A percentile compares a stretch with the other conserved stretches of the same genome.
Conservation (phyloP, 192 early-diverging fungal genomes). For the Coemansia sp. region DNA sequence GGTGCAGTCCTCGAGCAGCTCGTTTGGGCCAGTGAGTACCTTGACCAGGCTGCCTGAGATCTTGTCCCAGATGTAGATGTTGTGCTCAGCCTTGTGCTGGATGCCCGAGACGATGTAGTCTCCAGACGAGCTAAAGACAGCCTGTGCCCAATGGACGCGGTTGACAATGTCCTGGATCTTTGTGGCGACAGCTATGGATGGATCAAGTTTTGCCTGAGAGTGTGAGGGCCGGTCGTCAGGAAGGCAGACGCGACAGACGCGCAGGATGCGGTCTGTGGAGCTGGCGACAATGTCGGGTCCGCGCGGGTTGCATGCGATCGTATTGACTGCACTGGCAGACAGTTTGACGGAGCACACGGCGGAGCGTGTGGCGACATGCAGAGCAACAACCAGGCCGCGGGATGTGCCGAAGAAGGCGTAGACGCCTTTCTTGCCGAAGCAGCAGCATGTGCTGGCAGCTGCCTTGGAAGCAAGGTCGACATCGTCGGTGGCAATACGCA, state of each 20-base stretch:
- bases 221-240: conserved; percentile 18
- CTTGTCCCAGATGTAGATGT: conserved; percentile 96
- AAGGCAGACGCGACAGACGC: conserved; percentile 61
- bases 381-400: conserved; percentile 47
- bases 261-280: conserved; percentile 77
- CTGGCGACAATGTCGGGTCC: conserved; percentile 75
- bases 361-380: conserved; percentile 21
- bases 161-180: conserved; percentile 94
- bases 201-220: conserved; percentile 13
- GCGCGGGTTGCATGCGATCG: conserved; percentile 43
- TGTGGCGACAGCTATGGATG: conserved; percentile 46
- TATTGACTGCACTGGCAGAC: conserved; percentile 38
- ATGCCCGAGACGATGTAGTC: conserved; percentile 88
- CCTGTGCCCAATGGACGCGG: conserved; percentile 84
- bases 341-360: conserved; percentile 38
- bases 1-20: conserved; percentile 72
- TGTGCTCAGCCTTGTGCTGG: conserved; percentile 84
- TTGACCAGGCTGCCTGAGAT: conserved; percentile 80
- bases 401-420: conserved; percentile 40
- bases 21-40: conserved; percentile 88
- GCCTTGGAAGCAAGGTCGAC: conserved; percentile 38
- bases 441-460: conserved; percentile 49
- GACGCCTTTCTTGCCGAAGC: conserved; percentile 56
- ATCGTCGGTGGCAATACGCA: conserved; percentile 23
- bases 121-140: conserved; percentile 84